These are phyloP conservation scores for Symbiodinium pilosum DNA, from an alignment of 73 alveolate species.

Conservation along the genomic window DNA sequence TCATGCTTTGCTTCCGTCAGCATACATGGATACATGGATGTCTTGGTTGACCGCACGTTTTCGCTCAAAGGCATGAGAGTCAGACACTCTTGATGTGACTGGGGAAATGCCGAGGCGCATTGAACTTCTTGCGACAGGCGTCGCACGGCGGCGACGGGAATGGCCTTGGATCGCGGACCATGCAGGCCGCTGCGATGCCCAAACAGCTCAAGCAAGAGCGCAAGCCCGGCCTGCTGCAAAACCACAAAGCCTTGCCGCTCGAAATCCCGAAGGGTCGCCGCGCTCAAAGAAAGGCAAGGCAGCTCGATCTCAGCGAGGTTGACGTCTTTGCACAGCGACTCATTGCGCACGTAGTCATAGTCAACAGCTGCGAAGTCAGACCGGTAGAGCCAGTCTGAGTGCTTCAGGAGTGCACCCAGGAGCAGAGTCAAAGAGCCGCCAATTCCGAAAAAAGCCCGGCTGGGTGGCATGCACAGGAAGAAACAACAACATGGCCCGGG, in stretches of 20 bases:
- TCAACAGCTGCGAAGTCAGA: background rate
- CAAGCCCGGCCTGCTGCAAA: background rate
- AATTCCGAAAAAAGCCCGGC: background rate
- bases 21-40: too few species aligned
- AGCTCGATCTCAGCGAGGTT: background rate
- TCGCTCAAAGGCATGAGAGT: too few species aligned
- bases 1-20: too few species aligned
- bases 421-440: background rate
- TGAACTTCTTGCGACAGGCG: background rate
- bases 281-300: background rate
- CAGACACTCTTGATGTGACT: too few species aligned
- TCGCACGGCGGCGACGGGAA: background rate
- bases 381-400: background rate
- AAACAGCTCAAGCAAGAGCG: background rate
- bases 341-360: background rate
- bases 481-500: too few species aligned
- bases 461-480: background rate
- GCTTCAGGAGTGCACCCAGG: background rate
- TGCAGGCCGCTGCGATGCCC: background rate
- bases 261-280: background rate
- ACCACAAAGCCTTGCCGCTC: background rate
- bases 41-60: too few species aligned
- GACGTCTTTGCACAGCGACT: background rate
- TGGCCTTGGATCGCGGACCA: background rate
- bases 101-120: background rate